phyloP scores from a whole-genome alignment of 192 early-diverging fungal genomes.

The Umbelopsis isabellina region DNA sequence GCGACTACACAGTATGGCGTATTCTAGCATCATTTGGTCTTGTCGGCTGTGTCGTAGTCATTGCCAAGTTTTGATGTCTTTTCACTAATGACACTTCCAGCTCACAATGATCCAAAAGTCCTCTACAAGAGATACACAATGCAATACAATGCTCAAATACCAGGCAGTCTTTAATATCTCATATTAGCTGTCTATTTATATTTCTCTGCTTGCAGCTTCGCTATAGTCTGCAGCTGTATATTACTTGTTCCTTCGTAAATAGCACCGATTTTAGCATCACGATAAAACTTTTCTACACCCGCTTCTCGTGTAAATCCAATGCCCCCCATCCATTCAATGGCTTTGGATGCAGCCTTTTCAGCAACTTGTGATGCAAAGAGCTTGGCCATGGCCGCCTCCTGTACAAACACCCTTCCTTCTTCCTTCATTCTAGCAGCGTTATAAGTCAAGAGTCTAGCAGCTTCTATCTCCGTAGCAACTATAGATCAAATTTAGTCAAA shows the following conservation, averaged over 20 bases:
- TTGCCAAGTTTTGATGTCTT: slow-evolving; percentile 43
- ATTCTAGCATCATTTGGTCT: slow-evolving; percentile 48
- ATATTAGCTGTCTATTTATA: slow-evolving; percentile 29
- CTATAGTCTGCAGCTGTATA: slow-evolving; percentile 95
- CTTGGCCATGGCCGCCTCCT: slow-evolving; percentile 98
- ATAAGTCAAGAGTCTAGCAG: slow-evolving; percentile 92
- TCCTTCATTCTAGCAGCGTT: slow-evolving; percentile 97
- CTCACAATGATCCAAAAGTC: no score
- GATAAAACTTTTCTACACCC: slow-evolving; percentile 89
- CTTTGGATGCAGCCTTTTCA: slow-evolving; percentile 77
- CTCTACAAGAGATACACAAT: no score
- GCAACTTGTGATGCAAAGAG: slow-evolving; percentile 94
- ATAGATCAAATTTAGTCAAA: neutral
- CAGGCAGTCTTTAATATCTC: no score
- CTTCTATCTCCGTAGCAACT: slow-evolving; percentile 92
- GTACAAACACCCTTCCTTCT: slow-evolving; percentile 86
- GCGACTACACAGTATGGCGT: slow-evolving; percentile 47
- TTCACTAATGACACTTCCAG: neutral
- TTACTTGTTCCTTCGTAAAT: slow-evolving; percentile 96
- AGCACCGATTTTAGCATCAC: slow-evolving; percentile 95
- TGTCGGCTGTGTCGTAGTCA: slow-evolving; percentile 49
- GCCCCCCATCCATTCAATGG: slow-evolving; percentile 97
- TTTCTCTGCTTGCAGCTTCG: slow-evolving; percentile 47
- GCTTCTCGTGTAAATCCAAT: slow-evolving; percentile 92
- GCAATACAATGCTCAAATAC: no score